phyloP scores from a whole-genome alignment of 2,329 filamentous ascomycete species.

The Colletotrichum siamense region DNA sequence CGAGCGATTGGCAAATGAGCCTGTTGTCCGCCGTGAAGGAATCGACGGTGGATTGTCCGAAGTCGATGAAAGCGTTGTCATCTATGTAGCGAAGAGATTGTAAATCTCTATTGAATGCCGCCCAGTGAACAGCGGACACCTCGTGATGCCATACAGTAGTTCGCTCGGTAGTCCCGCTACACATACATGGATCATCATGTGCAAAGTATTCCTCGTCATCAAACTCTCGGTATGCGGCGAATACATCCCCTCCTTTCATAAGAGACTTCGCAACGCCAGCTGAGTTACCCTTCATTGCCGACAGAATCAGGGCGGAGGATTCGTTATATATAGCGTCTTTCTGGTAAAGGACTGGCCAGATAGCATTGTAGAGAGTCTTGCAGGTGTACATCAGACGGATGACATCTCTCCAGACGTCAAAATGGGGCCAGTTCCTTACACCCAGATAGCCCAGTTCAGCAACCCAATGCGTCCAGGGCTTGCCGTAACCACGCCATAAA shows the following conservation, averaged over 20 bases:
- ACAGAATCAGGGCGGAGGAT: background rate
- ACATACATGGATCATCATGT: too few relatives aligned
- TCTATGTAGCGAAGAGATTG: background rate
- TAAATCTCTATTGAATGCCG: background rate
- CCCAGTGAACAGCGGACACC: background rate
- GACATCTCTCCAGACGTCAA: background rate
- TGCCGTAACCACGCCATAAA: background rate
- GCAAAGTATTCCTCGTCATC: too few relatives aligned
- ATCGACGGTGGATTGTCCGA: background rate
- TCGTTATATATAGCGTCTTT: background rate
- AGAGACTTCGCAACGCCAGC: background rate
- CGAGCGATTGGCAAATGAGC: background rate
- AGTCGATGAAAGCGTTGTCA: accelerated
- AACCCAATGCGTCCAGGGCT: too few relatives aligned
- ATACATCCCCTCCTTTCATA: background rate
- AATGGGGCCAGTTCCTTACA: background rate
- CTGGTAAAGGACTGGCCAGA: background rate
- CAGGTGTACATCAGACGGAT: background rate
- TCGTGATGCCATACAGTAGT: background rate
- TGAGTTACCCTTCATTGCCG: background rate
- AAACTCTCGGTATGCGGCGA: background rate
- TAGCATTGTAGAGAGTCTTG: background rate
- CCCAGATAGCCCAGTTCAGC: too few relatives aligned
- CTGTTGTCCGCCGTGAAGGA: background rate
- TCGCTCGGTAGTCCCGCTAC: background rate